Percentiles rank a stretch among this genome's conserved stretches.
phyloP scores from a whole-genome alignment of 208 protist genomes.

The Zelonia costaricensis region DNA sequence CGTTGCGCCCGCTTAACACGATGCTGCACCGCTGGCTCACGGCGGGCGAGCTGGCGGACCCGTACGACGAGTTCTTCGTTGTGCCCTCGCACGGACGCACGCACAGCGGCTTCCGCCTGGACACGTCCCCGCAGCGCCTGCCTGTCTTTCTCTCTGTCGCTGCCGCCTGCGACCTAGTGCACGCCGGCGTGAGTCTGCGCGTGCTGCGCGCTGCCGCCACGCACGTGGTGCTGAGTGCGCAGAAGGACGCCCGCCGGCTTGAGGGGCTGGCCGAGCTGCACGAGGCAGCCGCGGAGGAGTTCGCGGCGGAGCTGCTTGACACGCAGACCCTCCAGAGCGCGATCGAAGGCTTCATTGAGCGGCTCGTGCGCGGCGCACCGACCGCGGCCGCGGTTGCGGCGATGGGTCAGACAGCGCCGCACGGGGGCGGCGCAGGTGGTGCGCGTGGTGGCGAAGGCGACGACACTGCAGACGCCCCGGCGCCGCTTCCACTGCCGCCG shows the following conservation, averaged over 20 bases:
- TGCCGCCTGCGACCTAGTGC: slow-evolving; percentile 51
- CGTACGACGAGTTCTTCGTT: slow-evolving; percentile 88
- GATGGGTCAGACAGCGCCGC: not conserved
- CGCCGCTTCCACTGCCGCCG: slow-evolving; percentile 25
- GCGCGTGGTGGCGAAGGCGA: not conserved
- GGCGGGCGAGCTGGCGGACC: slow-evolving; percentile 54
- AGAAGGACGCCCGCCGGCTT: slow-evolving; percentile 30
- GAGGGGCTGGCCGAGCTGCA: slow-evolving; percentile 16
- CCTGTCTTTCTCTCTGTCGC: slow-evolving; percentile 65
- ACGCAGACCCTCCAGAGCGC: slow-evolving; percentile 28
- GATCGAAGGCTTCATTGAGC: slow-evolving; percentile 23
- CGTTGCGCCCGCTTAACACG: slow-evolving; percentile 54
- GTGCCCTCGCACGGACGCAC: slow-evolving; percentile 65
- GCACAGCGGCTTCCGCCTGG: slow-evolving; percentile 60
- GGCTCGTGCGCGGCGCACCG: slow-evolving; percentile 20
- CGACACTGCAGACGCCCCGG: not conserved
- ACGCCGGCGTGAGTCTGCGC: slow-evolving; percentile 73
- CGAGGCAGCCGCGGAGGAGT: slow-evolving; percentile 28
- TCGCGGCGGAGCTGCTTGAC: slow-evolving; percentile 29
- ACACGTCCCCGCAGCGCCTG: slow-evolving; percentile 61
- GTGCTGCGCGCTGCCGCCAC: slow-evolving; percentile 63
- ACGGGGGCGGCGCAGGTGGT: not conserved
- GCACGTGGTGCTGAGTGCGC: slow-evolving; percentile 41
- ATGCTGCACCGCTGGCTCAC: slow-evolving; percentile 73
- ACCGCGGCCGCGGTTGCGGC: not conserved